A percentile compares a stretch with the other conserved stretches of the same genome.
phyloP scores from a whole-genome alignment of 2,329 filamentous ascomycete genomes.

The Myrmaecium sp. region DNA sequence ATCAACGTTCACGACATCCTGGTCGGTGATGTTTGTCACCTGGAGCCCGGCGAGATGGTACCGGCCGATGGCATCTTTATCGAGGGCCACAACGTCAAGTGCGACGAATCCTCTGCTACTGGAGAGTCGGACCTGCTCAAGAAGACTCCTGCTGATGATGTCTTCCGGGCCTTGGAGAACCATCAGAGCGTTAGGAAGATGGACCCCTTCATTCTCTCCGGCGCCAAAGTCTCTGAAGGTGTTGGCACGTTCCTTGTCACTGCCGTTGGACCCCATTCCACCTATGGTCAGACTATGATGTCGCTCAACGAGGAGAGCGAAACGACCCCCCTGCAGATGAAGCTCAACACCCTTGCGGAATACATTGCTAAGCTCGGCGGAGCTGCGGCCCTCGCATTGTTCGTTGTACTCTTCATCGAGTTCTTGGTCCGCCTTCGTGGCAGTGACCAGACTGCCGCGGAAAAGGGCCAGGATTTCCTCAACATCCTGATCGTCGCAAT shows the following conservation, averaged over 20 bases:
- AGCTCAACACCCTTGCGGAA: constrained; percentile 60
- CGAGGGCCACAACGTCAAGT: constrained; percentile 49
- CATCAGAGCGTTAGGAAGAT: constrained; percentile 46
- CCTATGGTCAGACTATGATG: constrained; percentile 63
- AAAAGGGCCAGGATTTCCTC: constrained; percentile 57
- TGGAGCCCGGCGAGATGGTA: constrained; percentile 58
- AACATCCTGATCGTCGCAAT: constrained; percentile 47
- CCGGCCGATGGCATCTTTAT: constrained; percentile 58
- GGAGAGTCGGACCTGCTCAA: constrained; percentile 59
- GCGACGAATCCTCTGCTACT: constrained; percentile 59
- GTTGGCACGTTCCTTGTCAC: constrained; percentile 62
- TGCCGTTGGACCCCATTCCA: constrained; percentile 55
- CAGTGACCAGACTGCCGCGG: constrained; percentile 36
- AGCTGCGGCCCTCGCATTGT: constrained; percentile 60
- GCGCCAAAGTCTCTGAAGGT: constrained; percentile 60
- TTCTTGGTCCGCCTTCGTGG: constrained; percentile 54
- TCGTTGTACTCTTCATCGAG: constrained; percentile 71
- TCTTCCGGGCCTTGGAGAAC: constrained; percentile 46
- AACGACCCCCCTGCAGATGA: constrained; percentile 62
- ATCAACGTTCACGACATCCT: constrained; percentile 55
- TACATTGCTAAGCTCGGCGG: constrained; percentile 68
- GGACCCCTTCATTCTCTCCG: constrained; percentile 79
- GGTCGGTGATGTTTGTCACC: constrained; percentile 55
- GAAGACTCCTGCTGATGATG: constrained; percentile 49
- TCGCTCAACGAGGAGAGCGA: constrained; percentile 60